Percentiles rank a stretch among this genome's conserved stretches.
These are phyloP conservation scores for Mortierella sp. DNA, from an alignment of 371 early-diverging fungal species.

Conservation along the genomic window DNA sequence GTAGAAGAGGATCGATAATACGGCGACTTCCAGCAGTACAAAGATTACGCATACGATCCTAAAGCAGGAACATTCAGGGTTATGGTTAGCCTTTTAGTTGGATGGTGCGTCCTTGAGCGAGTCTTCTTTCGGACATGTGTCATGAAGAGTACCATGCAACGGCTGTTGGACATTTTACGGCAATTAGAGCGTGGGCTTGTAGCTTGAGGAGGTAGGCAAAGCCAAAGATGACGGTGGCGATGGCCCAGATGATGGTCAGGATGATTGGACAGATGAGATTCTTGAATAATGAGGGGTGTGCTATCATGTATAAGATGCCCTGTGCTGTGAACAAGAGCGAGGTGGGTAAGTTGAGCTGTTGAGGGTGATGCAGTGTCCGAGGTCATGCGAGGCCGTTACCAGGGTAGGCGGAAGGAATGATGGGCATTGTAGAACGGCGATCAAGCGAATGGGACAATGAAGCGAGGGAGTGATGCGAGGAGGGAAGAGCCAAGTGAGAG, in stretches of 20 bases:
- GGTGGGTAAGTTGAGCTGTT: neutral
- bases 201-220: slow-evolving; percentile 51
- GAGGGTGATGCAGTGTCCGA: neutral
- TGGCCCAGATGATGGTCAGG: slow-evolving; percentile 38
- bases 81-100: neutral
- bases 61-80: neutral
- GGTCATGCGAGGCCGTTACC: slow-evolving; percentile 4
- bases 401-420: slow-evolving; percentile 64
- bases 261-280: slow-evolving; percentile 43
- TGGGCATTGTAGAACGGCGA: slow-evolving; percentile 8
- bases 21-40: slow-evolving; percentile 63
- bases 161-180: slow-evolving; percentile 63
- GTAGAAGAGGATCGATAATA: slow-evolving; percentile 63
- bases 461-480: too few species aligned
- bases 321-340: slow-evolving; percentile 21
- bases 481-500: too few species aligned
- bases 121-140: too few species aligned
- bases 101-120: too few species aligned
- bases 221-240: slow-evolving; percentile 32
- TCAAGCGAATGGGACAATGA: too few species aligned
- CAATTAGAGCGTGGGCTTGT: slow-evolving; percentile 67
- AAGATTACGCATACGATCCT: slow-evolving; percentile 63
- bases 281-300: slow-evolving; percentile 58
- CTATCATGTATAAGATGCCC: slow-evolving; percentile 60
- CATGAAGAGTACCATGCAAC: slow-evolving; percentile 59